Conservation (phyloP, 2,329 filamentous ascomycete genomes). For the Cryphonectria naterciae region DNA sequence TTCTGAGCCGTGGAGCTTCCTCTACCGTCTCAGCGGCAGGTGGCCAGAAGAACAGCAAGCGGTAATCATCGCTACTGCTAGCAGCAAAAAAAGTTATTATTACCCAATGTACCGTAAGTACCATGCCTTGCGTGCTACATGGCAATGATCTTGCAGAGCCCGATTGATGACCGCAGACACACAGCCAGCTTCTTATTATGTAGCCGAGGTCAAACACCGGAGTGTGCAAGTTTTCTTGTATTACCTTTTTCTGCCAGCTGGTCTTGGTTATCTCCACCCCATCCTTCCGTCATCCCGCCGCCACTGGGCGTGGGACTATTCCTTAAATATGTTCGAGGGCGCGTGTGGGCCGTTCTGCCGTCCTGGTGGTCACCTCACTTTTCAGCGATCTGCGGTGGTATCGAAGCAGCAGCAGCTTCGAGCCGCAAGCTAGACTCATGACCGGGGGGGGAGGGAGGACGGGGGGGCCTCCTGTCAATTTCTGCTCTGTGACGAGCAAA, state of each 20-base stretch:
- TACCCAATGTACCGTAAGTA: background rate
- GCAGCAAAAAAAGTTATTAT: background rate
- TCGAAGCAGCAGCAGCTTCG: slow-evolving; percentile 5
- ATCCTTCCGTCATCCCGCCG: slow-evolving; percentile 6
- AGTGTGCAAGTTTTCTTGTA: background rate
- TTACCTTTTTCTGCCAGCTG: background rate
- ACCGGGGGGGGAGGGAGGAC: background rate
- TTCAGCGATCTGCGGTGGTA: background rate
- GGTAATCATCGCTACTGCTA: slow-evolving; percentile 10
- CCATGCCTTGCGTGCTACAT: background rate
- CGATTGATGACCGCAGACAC: background rate
- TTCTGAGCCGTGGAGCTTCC: background rate
- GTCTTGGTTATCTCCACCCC: slow-evolving; percentile 14
- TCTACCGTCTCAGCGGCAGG: slow-evolving; percentile 9
- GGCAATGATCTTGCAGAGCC: background rate
- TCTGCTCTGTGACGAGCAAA: slow-evolving; percentile 19
- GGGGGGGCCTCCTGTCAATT: background rate
- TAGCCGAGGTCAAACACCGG: background rate
- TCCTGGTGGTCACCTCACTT: background rate
- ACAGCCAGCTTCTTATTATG: background rate
- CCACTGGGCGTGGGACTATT: background rate
- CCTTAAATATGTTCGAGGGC: background rate
- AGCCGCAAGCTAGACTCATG: slow-evolving; percentile 2
- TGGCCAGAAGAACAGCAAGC: slow-evolving; percentile 17
- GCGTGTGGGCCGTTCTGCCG: slow-evolving; percentile 2